Evolutionary conservation across 495 filamentous ascomycete genomes (phyloP).

Genomic region (Oidiodendron maius): DNA sequence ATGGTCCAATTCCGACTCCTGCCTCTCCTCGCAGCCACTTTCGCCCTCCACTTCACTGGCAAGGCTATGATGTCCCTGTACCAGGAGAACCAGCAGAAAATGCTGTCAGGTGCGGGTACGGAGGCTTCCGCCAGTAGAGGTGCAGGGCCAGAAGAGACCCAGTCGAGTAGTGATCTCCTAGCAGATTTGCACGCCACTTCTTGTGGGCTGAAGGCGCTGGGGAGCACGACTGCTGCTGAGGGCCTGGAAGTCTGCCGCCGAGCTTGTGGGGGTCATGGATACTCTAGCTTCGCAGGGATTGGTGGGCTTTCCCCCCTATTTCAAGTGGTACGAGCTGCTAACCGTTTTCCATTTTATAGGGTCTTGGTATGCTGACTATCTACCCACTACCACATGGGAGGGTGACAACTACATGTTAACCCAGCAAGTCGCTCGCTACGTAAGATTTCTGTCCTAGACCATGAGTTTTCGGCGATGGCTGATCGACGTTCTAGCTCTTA

Average conservation of each 20-base stretch:
- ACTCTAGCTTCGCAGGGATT: slow-evolving; percentile 63
- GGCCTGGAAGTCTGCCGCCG: slow-evolving; percentile 66
- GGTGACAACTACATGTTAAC: slow-evolving; percentile 75
- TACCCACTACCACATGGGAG: slow-evolving; percentile 62
- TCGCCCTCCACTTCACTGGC: slow-evolving; percentile 69
- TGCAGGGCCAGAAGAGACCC: slow-evolving; percentile 59
- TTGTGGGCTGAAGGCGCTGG: slow-evolving; percentile 65
- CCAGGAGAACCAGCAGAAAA: slow-evolving; percentile 55
- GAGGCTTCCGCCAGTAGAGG: slow-evolving; percentile 40
- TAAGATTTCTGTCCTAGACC: slow-evolving; percentile 2
- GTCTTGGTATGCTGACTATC: slow-evolving; percentile 60
- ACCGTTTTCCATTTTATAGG: slow-evolving; percentile 22
- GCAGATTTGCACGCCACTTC: slow-evolving; percentile 71
- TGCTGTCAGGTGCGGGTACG: slow-evolving; percentile 35
- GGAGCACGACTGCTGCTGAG: slow-evolving; percentile 60
- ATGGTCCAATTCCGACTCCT: slow-evolving; percentile 70
- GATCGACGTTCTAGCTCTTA: slow-evolving; percentile 18
- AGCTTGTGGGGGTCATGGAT: slow-evolving; percentile 72
- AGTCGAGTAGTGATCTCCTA: slow-evolving; percentile 57
- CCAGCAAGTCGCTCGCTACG: slow-evolving; percentile 69
- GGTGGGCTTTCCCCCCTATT: neutral
- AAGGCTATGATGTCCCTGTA: slow-evolving; percentile 64
- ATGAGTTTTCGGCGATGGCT: neutral
- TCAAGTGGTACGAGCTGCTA: neutral
- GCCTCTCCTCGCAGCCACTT: slow-evolving; percentile 66